phyloP scores from a whole-genome alignment of 2,329 filamentous ascomycete genomes.

The Curvularia sp. region DNA sequence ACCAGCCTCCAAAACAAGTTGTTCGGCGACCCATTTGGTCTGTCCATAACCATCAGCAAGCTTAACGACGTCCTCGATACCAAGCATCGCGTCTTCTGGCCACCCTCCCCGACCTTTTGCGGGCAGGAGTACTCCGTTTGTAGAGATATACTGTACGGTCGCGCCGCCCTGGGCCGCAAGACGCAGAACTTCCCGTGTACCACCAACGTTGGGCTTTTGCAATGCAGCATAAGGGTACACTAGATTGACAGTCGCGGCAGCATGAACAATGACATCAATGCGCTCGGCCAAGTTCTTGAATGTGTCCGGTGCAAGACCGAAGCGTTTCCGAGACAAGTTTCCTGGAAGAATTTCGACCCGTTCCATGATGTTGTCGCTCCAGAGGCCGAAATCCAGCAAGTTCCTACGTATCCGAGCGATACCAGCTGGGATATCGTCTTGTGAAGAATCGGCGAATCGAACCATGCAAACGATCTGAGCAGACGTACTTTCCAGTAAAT shows the following conservation, averaged over 20 bases:
- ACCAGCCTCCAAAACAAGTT: constrained; percentile 73
- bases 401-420: constrained; percentile 78
- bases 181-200: constrained; percentile 77
- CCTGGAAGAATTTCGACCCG: constrained; percentile 78
- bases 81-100: constrained; percentile 72
- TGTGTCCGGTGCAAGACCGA: constrained; percentile 70
- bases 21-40: constrained; percentile 82
- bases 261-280: constrained; percentile 77
- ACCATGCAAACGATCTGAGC: constrained; percentile 77
- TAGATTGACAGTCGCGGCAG: constrained; percentile 74
- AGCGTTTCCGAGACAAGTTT: constrained; percentile 71
- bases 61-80: constrained; percentile 71
- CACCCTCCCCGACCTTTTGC: constrained; percentile 68
- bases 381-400: constrained; percentile 77
- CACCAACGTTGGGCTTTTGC: constrained; percentile 76
- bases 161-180: constrained; percentile 71
- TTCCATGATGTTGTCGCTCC: constrained; percentile 79
- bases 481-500: constrained; percentile 71
- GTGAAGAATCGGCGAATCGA: constrained; percentile 71
- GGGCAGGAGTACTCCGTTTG: constrained; percentile 78
- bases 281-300: constrained; percentile 71
- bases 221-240: constrained; percentile 83
- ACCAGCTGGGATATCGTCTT: constrained; percentile 69
- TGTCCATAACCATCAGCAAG: constrained; percentile 78
- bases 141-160: constrained; percentile 80